Evolutionary conservation across 306 rosid genomes (phyloP).

Genomic region (Castanopsis chinensis): DNA sequence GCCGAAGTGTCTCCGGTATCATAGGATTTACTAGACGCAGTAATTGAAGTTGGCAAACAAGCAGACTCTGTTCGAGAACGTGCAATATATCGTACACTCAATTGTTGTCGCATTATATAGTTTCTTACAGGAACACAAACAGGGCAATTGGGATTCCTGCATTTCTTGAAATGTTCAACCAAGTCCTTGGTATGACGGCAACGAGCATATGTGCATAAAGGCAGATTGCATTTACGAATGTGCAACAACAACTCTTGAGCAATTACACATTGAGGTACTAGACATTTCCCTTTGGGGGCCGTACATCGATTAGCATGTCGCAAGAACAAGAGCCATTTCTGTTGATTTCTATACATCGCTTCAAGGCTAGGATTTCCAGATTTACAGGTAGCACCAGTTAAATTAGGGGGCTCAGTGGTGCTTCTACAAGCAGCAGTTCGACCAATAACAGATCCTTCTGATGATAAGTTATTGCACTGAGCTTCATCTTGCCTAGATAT

Average conservation of each 20-base stretch:
- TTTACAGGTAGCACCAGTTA: constrained; percentile 22
- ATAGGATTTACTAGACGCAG: constrained; percentile 55
- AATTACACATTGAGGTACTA: constrained; percentile 49
- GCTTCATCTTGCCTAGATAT: constrained; percentile 70
- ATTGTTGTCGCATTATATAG: constrained; percentile 37
- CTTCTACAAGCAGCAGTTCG: constrained; percentile 53
- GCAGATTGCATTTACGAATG: constrained; percentile 48
- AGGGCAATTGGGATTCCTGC: constrained; percentile 69
- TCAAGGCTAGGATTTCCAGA: constrained; percentile 16
- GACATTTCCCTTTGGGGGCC: constrained; percentile 84
- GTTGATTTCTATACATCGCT: constrained; percentile 61
- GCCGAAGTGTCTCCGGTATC: constrained; percentile 40
- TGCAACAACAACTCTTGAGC: constrained; percentile 76
- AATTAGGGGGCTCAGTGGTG: constrained; percentile 41
- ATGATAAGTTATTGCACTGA: constrained; percentile 75
- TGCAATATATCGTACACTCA: constrained; percentile 21
- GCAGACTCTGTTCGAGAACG: constrained; percentile 39
- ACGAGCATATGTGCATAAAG: constrained; percentile 50
- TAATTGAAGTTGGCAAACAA: constrained; percentile 48
- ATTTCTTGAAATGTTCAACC: constrained; percentile 64
- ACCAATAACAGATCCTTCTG: constrained; percentile 63
- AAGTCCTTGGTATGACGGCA: constrained; percentile 72
- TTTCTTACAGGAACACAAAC: constrained; percentile 77
- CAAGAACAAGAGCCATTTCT: constrained; percentile 89
- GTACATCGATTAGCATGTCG: constrained; percentile 79